These are phyloP conservation scores for Fusarium drepaniforme DNA, from an alignment of 2,329 filamentous ascomycete species.

Conservation along the genomic window DNA sequence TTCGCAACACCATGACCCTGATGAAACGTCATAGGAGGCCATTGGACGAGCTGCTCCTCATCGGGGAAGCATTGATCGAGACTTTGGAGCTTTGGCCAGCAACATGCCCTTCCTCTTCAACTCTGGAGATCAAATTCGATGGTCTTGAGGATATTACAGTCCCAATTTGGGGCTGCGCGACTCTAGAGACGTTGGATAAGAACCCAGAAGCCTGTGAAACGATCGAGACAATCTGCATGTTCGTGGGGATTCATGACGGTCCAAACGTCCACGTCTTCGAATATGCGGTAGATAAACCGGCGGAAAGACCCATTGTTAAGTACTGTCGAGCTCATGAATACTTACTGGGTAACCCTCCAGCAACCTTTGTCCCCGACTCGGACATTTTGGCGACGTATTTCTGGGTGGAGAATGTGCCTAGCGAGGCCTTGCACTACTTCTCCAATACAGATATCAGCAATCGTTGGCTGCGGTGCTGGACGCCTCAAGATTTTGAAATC, in stretches of 20 bases:
- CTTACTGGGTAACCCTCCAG: neutral
- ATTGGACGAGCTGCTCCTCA: neutral
- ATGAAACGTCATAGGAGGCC: neutral
- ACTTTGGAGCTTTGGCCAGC: neutral
- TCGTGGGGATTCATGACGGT: neutral
- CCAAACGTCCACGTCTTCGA: neutral
- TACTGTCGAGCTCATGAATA: neutral
- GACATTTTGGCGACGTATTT: too few relatives aligned
- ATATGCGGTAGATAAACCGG: neutral
- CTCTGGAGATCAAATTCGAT: neutral
- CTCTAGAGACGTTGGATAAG: neutral
- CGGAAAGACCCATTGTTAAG: neutral
- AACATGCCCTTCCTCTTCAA: neutral
- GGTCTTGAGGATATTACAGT: neutral
- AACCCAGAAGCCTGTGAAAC: neutral
- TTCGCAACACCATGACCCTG: neutral
- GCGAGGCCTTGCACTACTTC: neutral
- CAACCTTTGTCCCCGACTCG: too few relatives aligned
- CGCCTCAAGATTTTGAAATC: neutral
- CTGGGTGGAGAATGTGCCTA: neutral
- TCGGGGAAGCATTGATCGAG: neutral
- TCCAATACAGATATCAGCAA: neutral
- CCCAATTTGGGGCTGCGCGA: neutral
- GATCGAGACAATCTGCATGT: neutral
- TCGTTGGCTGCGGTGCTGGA: neutral